Evolutionary conservation across 1,284 basidiomycete genomes (phyloP).

Genomic region (Ceratobasidium sp.): DNA sequence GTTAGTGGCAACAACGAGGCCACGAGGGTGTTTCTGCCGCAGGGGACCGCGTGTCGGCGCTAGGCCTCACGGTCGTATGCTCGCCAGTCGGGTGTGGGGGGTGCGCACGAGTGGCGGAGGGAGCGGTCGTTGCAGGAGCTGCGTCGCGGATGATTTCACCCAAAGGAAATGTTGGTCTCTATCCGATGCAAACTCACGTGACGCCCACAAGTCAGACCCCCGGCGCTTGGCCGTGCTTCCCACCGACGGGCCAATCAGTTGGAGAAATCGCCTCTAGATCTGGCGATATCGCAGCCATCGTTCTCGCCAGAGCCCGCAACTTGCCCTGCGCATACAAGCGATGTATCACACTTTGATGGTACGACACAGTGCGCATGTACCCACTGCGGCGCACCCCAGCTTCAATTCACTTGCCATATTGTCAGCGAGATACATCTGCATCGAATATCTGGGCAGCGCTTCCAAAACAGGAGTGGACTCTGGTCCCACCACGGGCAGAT

Average conservation of each 20-base stretch:
- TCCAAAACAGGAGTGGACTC: neutral
- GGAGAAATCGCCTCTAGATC: slow-evolving; percentile 21
- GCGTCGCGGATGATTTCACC: neutral
- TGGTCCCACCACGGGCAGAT: neutral
- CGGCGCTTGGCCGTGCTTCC: slow-evolving; percentile 22
- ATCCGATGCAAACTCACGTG: slow-evolving; percentile 20
- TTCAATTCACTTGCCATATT: slow-evolving; percentile 6
- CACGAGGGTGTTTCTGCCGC: neutral
- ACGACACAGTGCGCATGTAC: slow-evolving; percentile 4
- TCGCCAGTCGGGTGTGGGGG: slow-evolving; percentile 1
- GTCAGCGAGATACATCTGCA: slow-evolving; percentile 6
- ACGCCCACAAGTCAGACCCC: neutral
- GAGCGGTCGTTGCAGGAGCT: neutral
- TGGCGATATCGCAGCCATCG: slow-evolving; percentile 13
- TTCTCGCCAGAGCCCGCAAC: slow-evolving; percentile 4
- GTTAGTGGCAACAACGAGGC: neutral
- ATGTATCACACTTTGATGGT: slow-evolving; percentile 12
- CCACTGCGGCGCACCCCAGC: slow-evolving; percentile 10
- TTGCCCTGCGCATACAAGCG: neutral
- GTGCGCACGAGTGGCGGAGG: neutral
- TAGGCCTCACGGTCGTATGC: slow-evolving; percentile 15
- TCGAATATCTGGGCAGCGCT: slow-evolving; percentile 5
- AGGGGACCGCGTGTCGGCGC: slow-evolving; percentile 4
- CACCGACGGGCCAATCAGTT: slow-evolving; percentile 25
- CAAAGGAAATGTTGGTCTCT: slow-evolving; percentile 19